Percentiles rank a stretch among this genome's conserved stretches.
phyloP scores from a whole-genome alignment of 805 yeast genomes.

The Candida khao-thaluensis region DNA sequence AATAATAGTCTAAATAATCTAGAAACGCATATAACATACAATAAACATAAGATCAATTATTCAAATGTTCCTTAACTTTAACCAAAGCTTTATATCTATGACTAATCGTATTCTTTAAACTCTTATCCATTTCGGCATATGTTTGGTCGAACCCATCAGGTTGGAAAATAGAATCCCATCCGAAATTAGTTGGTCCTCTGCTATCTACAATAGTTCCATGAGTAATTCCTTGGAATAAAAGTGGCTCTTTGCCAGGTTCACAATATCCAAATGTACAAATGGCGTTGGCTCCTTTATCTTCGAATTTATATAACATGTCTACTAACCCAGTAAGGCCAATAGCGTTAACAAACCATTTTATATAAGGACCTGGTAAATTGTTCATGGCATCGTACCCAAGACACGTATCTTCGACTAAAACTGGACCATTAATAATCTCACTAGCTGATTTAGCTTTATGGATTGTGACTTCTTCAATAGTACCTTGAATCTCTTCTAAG shows the following conservation, averaged over 20 bases:
- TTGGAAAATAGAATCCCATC: conserved; percentile 91
- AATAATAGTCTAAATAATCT: conserved; percentile 1
- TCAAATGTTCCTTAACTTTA: conserved; percentile 60
- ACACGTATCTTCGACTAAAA: conserved; percentile 93
- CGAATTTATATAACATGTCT: conserved; percentile 76
- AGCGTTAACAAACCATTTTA: conserved; percentile 83
- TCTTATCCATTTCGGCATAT: conserved; percentile 86
- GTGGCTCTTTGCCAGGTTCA: conserved; percentile 69
- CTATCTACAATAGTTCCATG: conserved; percentile 75
- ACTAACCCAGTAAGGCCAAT: conserved; percentile 77
- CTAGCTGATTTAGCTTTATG: conserved; percentile 82
- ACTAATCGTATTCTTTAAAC: conserved; percentile 73
- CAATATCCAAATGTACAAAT: conserved; percentile 91
- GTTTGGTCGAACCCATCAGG: conserved; percentile 69
- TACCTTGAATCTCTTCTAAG: conserved; percentile 87
- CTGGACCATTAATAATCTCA: conserved; percentile 65
- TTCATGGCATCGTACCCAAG: conserved; percentile 78
- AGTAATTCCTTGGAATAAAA: conserved; percentile 81
- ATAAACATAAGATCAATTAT: neutral
- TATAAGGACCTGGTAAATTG: conserved; percentile 89
- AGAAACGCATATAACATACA: neutral
- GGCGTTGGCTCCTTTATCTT: conserved; percentile 82
- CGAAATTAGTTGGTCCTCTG: conserved; percentile 81
- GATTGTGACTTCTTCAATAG: conserved; percentile 74
- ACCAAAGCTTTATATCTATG: conserved; percentile 85